Percentiles rank a stretch among this genome's conserved stretches.
Evolutionary conservation across 208 protist species (phyloP).

Genomic region (Trypanosoma melophagium): DNA sequence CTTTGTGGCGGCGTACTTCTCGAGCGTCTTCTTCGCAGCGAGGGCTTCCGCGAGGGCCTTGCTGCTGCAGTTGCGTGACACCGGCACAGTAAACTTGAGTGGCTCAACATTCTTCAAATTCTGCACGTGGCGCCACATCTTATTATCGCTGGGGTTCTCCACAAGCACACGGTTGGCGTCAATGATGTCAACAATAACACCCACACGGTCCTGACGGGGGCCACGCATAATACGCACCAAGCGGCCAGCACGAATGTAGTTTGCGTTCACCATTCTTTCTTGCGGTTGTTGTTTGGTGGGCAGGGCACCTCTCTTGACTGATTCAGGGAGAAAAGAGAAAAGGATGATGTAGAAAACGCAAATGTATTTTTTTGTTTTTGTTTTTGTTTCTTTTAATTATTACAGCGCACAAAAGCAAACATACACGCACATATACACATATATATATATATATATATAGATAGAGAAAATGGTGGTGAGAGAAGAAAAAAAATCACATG

Average conservation of each 20-base stretch:
- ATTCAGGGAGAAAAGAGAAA: too few relatives aligned
- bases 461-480: too few relatives aligned
- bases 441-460: too few relatives aligned
- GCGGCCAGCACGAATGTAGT: conserved; percentile 54
- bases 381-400: too few relatives aligned
- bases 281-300: conserved; percentile 3
- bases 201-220: conserved; percentile 41
- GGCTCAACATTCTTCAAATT: conserved; percentile 88
- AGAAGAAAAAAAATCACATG: not conserved
- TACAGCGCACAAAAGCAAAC: too few relatives aligned
- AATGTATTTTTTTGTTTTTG: too few relatives aligned
- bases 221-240: conserved; percentile 55
- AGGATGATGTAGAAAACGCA: too few relatives aligned
- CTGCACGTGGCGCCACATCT: conserved; percentile 92
- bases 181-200: conserved; percentile 84
- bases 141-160: conserved; percentile 86
- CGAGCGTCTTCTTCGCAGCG: conserved; percentile 66
- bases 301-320: too few relatives aligned
- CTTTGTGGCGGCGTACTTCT: conserved; percentile 87
- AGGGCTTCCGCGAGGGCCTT: conserved; percentile 79
- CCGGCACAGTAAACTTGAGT: conserved; percentile 64
- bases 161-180: conserved; percentile 89
- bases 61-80: conserved; percentile 71
- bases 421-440: too few relatives aligned
- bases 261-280: conserved; percentile 38